Conservation (phyloP, 306 rosid genomes). For the Vigna reflexopilosa region DNA sequence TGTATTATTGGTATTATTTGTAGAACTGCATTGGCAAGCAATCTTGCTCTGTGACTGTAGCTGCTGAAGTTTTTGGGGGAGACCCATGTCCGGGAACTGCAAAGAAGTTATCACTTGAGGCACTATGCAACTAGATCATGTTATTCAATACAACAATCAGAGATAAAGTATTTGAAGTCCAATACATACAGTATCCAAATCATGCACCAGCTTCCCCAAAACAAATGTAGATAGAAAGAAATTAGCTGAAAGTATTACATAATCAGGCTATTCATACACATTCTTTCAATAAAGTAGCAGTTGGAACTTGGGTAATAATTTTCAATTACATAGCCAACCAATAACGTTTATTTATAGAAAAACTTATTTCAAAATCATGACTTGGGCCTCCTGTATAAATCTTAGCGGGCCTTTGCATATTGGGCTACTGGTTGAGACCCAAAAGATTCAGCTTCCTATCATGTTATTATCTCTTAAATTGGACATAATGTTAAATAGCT, state of each 20-base stretch:
- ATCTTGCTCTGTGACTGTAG: conserved; percentile 60
- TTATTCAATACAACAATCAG: conserved; percentile 27
- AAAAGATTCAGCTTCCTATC: too few relatives aligned
- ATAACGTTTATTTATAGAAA: too few relatives aligned
- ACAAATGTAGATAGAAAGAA: conserved; percentile 55
- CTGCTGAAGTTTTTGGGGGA: conserved; percentile 65
- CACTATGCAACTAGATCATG: conserved; percentile 58
- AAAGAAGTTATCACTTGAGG: conserved; percentile 66
- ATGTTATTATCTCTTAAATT: too few relatives aligned
- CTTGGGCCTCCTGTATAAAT: too few relatives aligned
- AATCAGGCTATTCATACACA: conserved; percentile 42
- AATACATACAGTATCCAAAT: background rate
- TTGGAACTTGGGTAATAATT: background rate
- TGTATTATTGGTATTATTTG: conserved; percentile 1
- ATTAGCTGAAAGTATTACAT: conserved; percentile 47
- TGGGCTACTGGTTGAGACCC: too few relatives aligned
- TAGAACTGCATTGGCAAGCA: conserved; percentile 70
- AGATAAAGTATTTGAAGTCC: conserved; percentile 34
- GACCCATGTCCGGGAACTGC: conserved; percentile 66
- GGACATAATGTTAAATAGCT: too few relatives aligned
- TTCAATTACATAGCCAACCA: too few relatives aligned
- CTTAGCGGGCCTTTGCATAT: too few relatives aligned
- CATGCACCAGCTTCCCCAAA: too few relatives aligned
- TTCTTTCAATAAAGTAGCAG: conserved; percentile 6
- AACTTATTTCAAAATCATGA: too few relatives aligned